A percentile compares a stretch with the other conserved stretches of the same genome.
These are phyloP conservation scores for Hymenoscyphus fructigenus DNA, from an alignment of 2,329 filamentous ascomycete genomes.

Conservation along the genomic window DNA sequence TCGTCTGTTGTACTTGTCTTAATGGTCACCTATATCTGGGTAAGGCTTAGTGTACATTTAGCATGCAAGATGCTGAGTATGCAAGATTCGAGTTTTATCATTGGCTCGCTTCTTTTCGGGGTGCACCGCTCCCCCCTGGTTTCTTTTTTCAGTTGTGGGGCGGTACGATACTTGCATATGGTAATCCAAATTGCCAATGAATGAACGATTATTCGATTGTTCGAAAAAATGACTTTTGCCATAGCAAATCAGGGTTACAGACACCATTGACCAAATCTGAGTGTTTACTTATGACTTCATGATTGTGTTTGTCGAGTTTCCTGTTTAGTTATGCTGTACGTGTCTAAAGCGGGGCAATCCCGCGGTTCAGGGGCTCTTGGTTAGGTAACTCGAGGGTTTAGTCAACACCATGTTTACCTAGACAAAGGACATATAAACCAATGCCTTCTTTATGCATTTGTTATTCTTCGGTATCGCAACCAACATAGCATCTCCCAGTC, in stretches of 20 bases:
- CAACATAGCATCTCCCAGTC: too few relatives aligned
- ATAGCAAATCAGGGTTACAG: neutral
- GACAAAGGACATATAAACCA: neutral
- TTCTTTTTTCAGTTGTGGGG: neutral
- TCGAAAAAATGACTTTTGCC: neutral
- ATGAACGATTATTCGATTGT: neutral
- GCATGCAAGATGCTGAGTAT: neutral
- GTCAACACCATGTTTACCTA: neutral
- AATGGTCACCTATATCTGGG: neutral
- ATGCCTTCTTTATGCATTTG: neutral
- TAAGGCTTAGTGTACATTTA: slow-evolving; percentile 1
- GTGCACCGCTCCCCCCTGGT: neutral
- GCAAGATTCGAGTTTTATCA: neutral
- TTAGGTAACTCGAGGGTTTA: neutral
- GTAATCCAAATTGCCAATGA: too few relatives aligned
- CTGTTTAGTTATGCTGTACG: neutral
- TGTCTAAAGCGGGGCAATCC: neutral
- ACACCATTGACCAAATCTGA: neutral
- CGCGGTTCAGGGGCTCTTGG: neutral
- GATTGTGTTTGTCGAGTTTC: neutral
- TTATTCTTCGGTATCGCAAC: neutral
- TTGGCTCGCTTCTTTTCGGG: neutral
- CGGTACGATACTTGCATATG: neutral
- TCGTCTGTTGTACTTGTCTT: neutral
- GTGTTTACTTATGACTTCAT: neutral